Evolutionary conservation across 352 stramenopile species (phyloP).

Genomic region (Pythium oligandrum): DNA sequence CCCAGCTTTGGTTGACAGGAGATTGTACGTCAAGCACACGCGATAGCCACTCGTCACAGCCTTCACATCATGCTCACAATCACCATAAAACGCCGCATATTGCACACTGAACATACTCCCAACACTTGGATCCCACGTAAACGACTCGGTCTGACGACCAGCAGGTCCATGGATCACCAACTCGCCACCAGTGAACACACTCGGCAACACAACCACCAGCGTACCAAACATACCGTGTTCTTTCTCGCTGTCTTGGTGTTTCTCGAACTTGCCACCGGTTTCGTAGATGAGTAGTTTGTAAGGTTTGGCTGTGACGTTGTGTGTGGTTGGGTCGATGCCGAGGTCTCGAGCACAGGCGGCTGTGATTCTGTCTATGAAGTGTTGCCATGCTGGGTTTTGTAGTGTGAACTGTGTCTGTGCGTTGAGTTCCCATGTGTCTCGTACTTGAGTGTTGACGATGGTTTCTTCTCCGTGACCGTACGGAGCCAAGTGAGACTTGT

Average conservation of each 20-base stretch:
- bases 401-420: slow-evolving; percentile 3
- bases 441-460: slow-evolving; percentile 17
- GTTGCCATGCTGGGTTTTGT: slow-evolving; percentile 8
- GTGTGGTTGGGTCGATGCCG: slow-evolving; percentile 6
- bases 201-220: slow-evolving; percentile 36
- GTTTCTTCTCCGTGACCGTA: slow-evolving; percentile 15
- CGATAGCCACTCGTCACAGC: slow-evolving; percentile 14
- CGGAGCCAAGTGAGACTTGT: slow-evolving; percentile 11
- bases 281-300: slow-evolving; percentile 49
- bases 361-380: slow-evolving; percentile 10
- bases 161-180: slow-evolving; percentile 17
- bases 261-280: slow-evolving; percentile 29
- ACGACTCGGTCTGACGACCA: slow-evolving; percentile 1
- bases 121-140: slow-evolving; percentile 9
- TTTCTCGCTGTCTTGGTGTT: slow-evolving; percentile 50
- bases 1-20: neutral
- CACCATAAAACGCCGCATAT: slow-evolving; percentile 21
- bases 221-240: slow-evolving; percentile 43
- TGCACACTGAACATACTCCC: slow-evolving; percentile 12
- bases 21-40: slow-evolving; percentile 17
- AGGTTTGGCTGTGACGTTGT: slow-evolving; percentile 10
- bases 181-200: slow-evolving; percentile 19
- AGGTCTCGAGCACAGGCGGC: slow-evolving; percentile 1
- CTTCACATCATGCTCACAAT: slow-evolving; percentile 18
- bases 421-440: slow-evolving; percentile 20